Evolutionary conservation across 768 basidiomycete genomes (phyloP), one percentile per base, ranked within the genome.

Genomic region (Kwoniella bestiolae): DNA sequence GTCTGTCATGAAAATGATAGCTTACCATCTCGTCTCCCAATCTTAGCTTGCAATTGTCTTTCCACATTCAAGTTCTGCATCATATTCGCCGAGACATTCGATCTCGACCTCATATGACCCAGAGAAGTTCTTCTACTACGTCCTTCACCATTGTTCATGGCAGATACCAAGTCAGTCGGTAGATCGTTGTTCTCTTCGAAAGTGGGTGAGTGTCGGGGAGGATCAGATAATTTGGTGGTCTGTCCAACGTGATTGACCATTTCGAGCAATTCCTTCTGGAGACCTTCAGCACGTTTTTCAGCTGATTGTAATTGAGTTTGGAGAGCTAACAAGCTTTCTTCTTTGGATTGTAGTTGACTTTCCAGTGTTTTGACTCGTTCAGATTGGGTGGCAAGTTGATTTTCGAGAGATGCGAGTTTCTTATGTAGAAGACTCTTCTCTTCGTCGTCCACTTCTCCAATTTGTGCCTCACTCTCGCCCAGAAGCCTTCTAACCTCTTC

Each of bases 11-110:
- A 12, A 11, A 60, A 35, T 16, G 26, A 56, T 14, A 5, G 59
- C 63, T 65, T 29, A 65, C 63, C 49, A 44, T 65, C 63, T 7
- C 63, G 46, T 47, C 63, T 44, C n/a, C 26, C 50, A 44, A 65
- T 44, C n/a, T 35, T 57, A 41, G 56, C 63, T 44, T 51, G 47
- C 25, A 65, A 32, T 26, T 65, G 56, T 44, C 63, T 64, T 35
- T 65, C 56, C 38, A 31, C 32, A 25, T 58, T 58, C 47, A 65
- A 31, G 49, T 58, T 65, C 18, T 50, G 63, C 47, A 65, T 6
- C 32, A 50, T 34, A 8, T 34, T 21, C n/a, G 56, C 21, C 23
- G 56, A 50, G 7, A 52, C 28, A 31, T 50, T 60, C 18, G 63
- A 65, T 25, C 63, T 58, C 5, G 63, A 65, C 18, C 63, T 16